Conservation (phyloP, 225 moss, liverwort and hornwort genomes). For the Takakia lepidozioides region DNA sequence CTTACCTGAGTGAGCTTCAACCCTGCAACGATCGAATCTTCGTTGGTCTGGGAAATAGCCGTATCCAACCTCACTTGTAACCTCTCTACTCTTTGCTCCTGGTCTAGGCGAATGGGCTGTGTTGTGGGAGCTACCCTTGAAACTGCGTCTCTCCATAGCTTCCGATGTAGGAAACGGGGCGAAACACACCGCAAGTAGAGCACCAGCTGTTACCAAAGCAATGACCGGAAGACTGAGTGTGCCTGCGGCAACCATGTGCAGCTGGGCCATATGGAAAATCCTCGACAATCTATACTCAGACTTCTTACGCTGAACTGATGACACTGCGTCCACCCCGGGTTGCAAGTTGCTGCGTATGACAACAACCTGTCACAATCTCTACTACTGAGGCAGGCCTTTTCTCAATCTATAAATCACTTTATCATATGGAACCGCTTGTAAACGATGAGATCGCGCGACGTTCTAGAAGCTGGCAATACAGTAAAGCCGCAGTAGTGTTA, state of each 20-base stretch:
- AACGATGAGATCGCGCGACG: too few species aligned
- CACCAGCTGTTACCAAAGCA: conserved; percentile 8
- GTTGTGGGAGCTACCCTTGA: not conserved
- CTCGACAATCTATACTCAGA: too few species aligned
- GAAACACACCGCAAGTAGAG: conserved; percentile 12
- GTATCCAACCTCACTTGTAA: not conserved
- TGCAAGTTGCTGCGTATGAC: too few species aligned
- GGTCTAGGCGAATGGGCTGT: not conserved
- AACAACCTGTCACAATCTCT: too few species aligned
- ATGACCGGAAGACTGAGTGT: conserved; percentile 13
- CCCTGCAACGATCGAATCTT: not conserved
- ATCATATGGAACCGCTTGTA: too few species aligned
- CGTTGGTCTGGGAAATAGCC: not conserved
- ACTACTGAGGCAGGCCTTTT: too few species aligned
- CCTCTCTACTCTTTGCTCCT: not conserved
- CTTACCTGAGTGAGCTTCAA: too few species aligned
- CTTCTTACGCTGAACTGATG: too few species aligned
- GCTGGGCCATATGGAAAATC: conserved; percentile 23
- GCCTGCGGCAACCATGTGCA: conserved; percentile 11
- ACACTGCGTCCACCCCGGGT: too few species aligned
- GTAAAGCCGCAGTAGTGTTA: too few species aligned
- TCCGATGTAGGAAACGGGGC: conserved; percentile 6
- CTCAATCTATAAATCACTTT: too few species aligned
- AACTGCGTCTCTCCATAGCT: conserved; percentile 1
- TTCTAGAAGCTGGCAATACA: too few species aligned